These are phyloP conservation scores for Aspergillus udagawae DNA, from an alignment of 2,329 filamentous ascomycete species.

Conservation along the genomic window DNA sequence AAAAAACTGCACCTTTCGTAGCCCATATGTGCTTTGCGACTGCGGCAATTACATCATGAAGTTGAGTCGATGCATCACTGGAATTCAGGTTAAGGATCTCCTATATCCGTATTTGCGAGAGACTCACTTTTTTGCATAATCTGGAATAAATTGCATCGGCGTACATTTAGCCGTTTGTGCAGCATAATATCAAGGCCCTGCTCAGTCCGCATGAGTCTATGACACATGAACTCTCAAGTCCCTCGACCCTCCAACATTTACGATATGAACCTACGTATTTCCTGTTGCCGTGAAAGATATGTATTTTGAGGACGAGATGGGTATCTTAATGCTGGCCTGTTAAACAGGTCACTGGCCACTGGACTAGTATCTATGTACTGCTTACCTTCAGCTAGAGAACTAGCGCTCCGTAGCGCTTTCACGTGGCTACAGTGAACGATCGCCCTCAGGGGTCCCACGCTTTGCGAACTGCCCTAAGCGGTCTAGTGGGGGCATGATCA, in stretches of 20 bases:
- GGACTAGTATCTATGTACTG: too few species aligned
- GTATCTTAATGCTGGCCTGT: too few species aligned
- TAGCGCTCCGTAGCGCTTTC: conserved; percentile 8
- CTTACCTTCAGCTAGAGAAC: background rate
- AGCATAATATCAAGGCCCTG: background rate
- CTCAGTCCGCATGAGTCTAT: too few species aligned
- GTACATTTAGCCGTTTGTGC: background rate
- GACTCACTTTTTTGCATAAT: background rate
- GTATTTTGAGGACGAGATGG: background rate
- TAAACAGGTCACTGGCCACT: too few species aligned
- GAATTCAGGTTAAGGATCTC: too few species aligned
- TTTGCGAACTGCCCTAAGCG: conserved; percentile 15
- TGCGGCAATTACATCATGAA: conserved; percentile 11
- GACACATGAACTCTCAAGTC: too few species aligned
- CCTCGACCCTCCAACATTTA: too few species aligned
- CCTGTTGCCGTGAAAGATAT: background rate
- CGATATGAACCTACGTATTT: background rate
- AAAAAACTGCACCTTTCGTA: too few species aligned
- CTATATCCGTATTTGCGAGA: too few species aligned
- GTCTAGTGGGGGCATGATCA: background rate
- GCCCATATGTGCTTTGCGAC: background rate
- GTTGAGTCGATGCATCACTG: conserved; percentile 10
- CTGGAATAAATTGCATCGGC: background rate
- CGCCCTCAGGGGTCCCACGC: conserved; percentile 21
- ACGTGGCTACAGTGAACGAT: conserved; percentile 20